Conservation (phyloP, 352 stramenopile species). For the Phytophthora constricta region DNA sequence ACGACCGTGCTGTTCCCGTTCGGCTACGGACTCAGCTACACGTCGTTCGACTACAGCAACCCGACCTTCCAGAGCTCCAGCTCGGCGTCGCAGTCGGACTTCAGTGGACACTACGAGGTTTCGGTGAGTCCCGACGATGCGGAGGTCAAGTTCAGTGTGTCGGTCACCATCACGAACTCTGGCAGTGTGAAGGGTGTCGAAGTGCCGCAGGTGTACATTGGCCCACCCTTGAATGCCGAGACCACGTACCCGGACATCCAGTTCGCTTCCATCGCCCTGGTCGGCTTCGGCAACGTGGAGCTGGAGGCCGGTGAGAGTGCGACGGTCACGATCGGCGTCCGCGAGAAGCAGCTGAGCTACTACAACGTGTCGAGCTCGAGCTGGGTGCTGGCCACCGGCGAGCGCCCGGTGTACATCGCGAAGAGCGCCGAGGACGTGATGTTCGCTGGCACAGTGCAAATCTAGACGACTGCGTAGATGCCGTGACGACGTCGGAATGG, state of each 20-base stretch:
- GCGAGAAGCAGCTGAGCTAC: slow-evolving; percentile 39
- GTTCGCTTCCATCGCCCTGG: slow-evolving; percentile 36
- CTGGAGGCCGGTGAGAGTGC: slow-evolving; percentile 37
- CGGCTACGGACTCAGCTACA: slow-evolving; percentile 41
- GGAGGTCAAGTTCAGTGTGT: slow-evolving; percentile 34
- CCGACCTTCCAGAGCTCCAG: slow-evolving; percentile 30
- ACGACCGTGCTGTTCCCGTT: slow-evolving; percentile 43
- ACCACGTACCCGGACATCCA: slow-evolving; percentile 34
- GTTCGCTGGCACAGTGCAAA: slow-evolving; percentile 10
- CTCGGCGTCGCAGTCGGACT: slow-evolving; percentile 18
- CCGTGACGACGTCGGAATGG: no score
- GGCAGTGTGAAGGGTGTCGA: slow-evolving; percentile 39
- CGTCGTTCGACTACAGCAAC: slow-evolving; percentile 42
- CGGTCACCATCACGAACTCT: slow-evolving; percentile 34
- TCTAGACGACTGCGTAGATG: no score
- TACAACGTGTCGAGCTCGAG: slow-evolving; percentile 16
- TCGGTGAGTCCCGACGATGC: slow-evolving; percentile 29
- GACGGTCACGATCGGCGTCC: slow-evolving; percentile 36
- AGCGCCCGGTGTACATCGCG: slow-evolving; percentile 14
- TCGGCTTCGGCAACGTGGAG: slow-evolving; percentile 42
- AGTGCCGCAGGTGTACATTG: slow-evolving; percentile 42
- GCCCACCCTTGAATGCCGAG: slow-evolving; percentile 25
- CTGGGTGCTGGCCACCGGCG: slow-evolving; percentile 14
- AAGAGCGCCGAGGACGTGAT: slow-evolving; percentile 22
- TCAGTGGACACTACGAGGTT: slow-evolving; percentile 32